phyloP scores from a whole-genome alignment of 257 asterid genomes.

The Gentiana dahurica region DNA sequence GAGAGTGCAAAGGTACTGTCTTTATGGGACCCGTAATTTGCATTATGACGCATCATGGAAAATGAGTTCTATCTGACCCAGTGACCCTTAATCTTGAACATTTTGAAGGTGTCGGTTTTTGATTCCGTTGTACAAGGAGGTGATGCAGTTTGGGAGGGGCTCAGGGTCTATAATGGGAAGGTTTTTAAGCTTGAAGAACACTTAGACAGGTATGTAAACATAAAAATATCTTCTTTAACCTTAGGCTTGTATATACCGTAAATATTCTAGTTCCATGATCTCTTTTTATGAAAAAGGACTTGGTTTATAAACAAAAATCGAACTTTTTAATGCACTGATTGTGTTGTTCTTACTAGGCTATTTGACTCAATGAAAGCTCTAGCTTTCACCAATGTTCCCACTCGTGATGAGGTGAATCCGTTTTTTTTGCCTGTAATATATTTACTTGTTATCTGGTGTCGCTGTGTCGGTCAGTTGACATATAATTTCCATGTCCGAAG shows the following conservation, averaged over 20 bases:
- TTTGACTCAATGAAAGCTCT: slow-evolving; percentile 89
- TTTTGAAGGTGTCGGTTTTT: slow-evolving; percentile 69
- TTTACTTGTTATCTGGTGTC: background rate
- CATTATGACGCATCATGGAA: slow-evolving; percentile 1
- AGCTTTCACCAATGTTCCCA: slow-evolving; percentile 60
- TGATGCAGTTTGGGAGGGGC: slow-evolving; percentile 96
- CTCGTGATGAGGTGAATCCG: slow-evolving; percentile 49
- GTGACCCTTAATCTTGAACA: slow-evolving; percentile 7
- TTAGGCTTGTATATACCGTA: background rate
- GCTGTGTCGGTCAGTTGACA: background rate
- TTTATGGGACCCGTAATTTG: background rate
- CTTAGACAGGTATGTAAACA: slow-evolving; percentile 53
- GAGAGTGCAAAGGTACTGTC: slow-evolving; percentile 71
- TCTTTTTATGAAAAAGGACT: background rate
- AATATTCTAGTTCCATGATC: background rate
- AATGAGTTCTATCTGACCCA: slow-evolving; percentile 1
- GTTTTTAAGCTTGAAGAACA: slow-evolving; percentile 86
- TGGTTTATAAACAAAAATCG: background rate
- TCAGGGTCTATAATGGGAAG: slow-evolving; percentile 64
- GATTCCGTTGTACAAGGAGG: slow-evolving; percentile 97
- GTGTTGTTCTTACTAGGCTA: slow-evolving; percentile 36
- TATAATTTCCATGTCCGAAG: background rate
- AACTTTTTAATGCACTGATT: slow-evolving; percentile 1
- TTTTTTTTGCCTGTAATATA: background rate
- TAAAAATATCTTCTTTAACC: background rate